Evolutionary conservation across 2,329 filamentous ascomycete species (phyloP).

Genomic region (Hypoxylon sp.): DNA sequence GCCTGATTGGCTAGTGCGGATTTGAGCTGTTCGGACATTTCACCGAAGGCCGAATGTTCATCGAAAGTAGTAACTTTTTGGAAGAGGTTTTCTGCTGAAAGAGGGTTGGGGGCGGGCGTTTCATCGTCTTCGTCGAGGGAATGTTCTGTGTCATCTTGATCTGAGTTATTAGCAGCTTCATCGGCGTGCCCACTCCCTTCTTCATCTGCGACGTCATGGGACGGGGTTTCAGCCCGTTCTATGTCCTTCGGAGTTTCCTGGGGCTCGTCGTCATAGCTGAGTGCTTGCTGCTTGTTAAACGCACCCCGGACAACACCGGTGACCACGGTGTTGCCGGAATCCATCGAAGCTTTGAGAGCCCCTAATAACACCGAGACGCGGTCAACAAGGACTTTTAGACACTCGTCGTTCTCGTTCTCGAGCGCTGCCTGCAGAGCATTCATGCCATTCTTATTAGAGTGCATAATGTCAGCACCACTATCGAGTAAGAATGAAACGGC

Average conservation of each 20-base stretch:
- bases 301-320: slow-evolving; percentile 51
- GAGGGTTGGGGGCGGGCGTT: slow-evolving; percentile 6
- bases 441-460: slow-evolving; percentile 50
- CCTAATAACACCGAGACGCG: slow-evolving; percentile 53
- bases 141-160: slow-evolving; percentile 3
- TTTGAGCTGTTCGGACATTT: slow-evolving; percentile 47
- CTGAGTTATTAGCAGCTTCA: neutral
- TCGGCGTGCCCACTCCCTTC: slow-evolving; percentile 6
- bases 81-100: slow-evolving; percentile 17
- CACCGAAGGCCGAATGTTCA: slow-evolving; percentile 26
- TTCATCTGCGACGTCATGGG: slow-evolving; percentile 14
- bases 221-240: slow-evolving; percentile 5
- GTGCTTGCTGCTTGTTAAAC: slow-evolving; percentile 50
- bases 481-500: slow-evolving; percentile 56
- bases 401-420: slow-evolving; percentile 47
- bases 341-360: slow-evolving; percentile 52
- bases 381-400: slow-evolving; percentile 52
- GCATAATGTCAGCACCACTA: slow-evolving; percentile 57
- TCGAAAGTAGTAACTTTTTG: slow-evolving; percentile 25
- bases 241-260: slow-evolving; percentile 8
- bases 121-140: slow-evolving; percentile 4
- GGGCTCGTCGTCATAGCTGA: slow-evolving; percentile 52
- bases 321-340: slow-evolving; percentile 52
- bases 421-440: slow-evolving; percentile 55
- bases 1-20: slow-evolving; percentile 48